Base-by-base conservation (phyloP, 371 early-diverging fungal species). In the Nematocida sp. region DNA sequence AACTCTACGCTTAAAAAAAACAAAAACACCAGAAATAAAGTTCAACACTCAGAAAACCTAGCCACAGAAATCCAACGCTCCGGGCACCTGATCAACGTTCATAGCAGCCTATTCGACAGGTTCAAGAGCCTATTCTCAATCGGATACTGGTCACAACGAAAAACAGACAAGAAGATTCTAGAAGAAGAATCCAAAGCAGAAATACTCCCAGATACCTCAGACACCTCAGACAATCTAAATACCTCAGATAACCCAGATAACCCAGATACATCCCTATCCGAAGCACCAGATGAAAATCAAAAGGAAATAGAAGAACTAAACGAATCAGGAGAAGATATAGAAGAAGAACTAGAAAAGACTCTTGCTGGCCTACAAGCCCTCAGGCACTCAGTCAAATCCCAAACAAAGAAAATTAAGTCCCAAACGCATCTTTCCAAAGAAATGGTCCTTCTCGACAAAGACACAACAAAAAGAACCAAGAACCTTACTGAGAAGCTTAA, bases 381-480 rank as follows among this genome's bases (percentile, higher is more conserved):
- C 11, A 9, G 58, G 21, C 19, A 48, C 32, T 41, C 34, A 35
- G 74, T 70, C 2, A 29, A 46, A 25, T 70, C 58, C 4, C 74
- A 70, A 29, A 70, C 74, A 25, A 37, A 70, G 25, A 11, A 32
- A n/a, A 70, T 70, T 7, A 58, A 61, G 31, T 25, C 74, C 4
- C 74, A 70, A 34, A 47, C 63, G 48, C 74, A 70, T 23, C 60
- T 61, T 2, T 31, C 60, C 45, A 70, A 70, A 41, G 58, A 70
- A 41, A 70, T 70, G 74, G 17, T 25, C 27, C 41, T 70, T 25
- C 43, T 70, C 9, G 74, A 70, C 29, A 61, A 70, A 31, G 74
- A 70, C 49, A 70, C 74, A 21, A 49, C 7, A 3, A 48, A 60
- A 34, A 17, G 74, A 49, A 27, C 74, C 19, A 57, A 70, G n/a